A percentile compares a stretch with the other conserved stretches of the same genome.
Evolutionary conservation across 73 alveolate species (phyloP).

Genomic region (Uronychia binucleata): DNA sequence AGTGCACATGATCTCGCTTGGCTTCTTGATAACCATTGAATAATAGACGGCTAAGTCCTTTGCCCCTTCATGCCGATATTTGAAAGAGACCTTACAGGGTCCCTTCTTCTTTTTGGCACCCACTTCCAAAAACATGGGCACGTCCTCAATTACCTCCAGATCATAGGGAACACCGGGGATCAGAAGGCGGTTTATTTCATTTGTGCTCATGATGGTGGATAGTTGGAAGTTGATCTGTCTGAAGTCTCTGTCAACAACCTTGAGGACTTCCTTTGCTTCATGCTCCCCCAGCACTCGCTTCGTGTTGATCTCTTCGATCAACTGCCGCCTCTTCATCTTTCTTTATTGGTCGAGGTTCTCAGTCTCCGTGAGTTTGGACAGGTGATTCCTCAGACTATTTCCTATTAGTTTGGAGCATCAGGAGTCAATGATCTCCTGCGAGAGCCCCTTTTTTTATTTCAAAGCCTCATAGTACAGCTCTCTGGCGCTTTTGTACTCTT

Average conservation of each 20-base stretch:
- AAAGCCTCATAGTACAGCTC: no score
- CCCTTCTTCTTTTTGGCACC: not conserved
- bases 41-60: not conserved
- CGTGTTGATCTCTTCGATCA: not conserved
- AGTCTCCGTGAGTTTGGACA: no score
- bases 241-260: not conserved
- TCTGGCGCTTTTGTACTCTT: no score
- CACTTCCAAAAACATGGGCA: not conserved
- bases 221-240: not conserved
- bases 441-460: no score
- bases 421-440: no score
- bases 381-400: no score
- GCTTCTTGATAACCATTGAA: not conserved
- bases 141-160: not conserved
- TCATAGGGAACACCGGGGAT: not conserved
- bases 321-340: no score
- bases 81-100: not conserved
- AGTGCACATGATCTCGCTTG: not conserved
- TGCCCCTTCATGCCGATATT: not conserved
- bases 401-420: no score
- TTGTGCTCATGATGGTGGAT: not conserved
- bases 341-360: no score
- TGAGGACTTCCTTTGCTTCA: not conserved
- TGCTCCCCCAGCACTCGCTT: not conserved
- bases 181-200: not conserved